These are phyloP conservation scores for Entoloma clypeatum DNA, from an alignment of 1,284 basidiomycete genomes.

Conservation along the genomic window DNA sequence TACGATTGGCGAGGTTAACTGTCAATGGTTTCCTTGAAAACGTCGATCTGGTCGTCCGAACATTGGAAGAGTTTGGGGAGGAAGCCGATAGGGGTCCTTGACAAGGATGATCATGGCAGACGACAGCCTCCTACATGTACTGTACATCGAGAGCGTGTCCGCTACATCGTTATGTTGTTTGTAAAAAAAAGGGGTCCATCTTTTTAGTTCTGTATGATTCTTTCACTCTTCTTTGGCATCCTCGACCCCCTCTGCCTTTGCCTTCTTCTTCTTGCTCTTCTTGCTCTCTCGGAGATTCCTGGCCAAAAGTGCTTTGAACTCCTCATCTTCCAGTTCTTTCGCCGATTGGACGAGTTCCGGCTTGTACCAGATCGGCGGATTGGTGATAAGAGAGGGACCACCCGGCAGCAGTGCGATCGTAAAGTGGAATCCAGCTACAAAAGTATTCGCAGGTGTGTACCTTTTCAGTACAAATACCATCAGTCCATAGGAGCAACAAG, in stretches of 20 bases:
- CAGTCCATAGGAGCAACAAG: constrained; percentile 3
- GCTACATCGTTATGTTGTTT: neutral
- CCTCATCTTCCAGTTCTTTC: constrained; percentile 86
- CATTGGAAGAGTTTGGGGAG: constrained; percentile 74
- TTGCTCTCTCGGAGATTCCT: constrained; percentile 85
- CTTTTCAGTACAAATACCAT: constrained; percentile 35
- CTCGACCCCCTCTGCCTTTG: constrained; percentile 47
- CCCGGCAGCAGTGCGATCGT: constrained; percentile 86
- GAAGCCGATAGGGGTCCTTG: constrained; percentile 40
- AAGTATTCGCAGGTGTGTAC: constrained; percentile 75
- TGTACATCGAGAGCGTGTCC: too few species aligned
- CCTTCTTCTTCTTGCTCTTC: constrained; percentile 88
- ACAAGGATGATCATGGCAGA: constrained; percentile 16
- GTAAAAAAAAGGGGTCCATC: neutral
- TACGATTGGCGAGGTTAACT: constrained; percentile 78
- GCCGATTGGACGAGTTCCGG: constrained; percentile 85
- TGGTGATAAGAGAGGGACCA: constrained; percentile 82
- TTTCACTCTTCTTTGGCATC: constrained; percentile 32
- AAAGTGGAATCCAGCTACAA: constrained; percentile 94
- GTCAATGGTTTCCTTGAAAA: constrained; percentile 86
- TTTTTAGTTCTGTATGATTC: constrained; percentile 15
- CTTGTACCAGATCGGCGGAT: constrained; percentile 90
- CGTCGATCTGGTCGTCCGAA: constrained; percentile 77
- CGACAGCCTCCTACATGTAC: neutral
- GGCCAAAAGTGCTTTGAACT: constrained; percentile 74